Evolutionary conservation across 192 early-diverging fungal genomes (phyloP).

Genomic region (Spinellus fusiger): DNA sequence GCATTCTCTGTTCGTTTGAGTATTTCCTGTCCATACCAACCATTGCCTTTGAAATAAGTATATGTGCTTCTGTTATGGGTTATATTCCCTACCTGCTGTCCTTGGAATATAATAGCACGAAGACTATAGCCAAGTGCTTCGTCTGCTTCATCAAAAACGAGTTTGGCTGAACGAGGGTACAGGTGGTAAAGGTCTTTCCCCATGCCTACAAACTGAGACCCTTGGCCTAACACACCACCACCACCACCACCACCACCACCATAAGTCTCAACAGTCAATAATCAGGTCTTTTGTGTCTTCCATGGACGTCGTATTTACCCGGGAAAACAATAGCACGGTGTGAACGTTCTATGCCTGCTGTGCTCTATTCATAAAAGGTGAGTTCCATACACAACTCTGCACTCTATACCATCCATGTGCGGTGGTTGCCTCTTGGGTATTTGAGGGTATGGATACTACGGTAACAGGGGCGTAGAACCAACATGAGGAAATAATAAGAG

Average conservation of each 20-base stretch:
- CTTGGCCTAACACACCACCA: slow-evolving; percentile 74
- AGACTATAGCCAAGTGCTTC: slow-evolving; percentile 69
- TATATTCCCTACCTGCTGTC: slow-evolving; percentile 50
- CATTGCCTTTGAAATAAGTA: background rate
- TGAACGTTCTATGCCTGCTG: slow-evolving; percentile 28
- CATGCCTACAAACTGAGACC: slow-evolving; percentile 89
- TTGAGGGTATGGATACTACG: no score
- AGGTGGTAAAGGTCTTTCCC: slow-evolving; percentile 77
- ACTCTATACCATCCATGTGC: background rate
- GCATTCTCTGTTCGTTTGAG: slow-evolving; percentile 65
- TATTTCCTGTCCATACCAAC: slow-evolving; percentile 13
- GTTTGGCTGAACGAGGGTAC: slow-evolving; percentile 61
- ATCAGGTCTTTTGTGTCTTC: background rate
- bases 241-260: no score
- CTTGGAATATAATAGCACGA: slow-evolving; percentile 81
- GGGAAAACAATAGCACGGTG: slow-evolving; percentile 32
- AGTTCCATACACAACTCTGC: background rate
- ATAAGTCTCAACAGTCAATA: background rate
- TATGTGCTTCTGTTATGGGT: background rate
- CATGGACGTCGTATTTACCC: slow-evolving; percentile 3
- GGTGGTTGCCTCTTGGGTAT: background rate
- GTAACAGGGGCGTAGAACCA: no score
- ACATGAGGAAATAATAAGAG: no score
- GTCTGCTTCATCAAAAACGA: slow-evolving; percentile 88
- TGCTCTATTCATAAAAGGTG: slow-evolving; percentile 14